Conservation (phyloP, 805 yeast genomes). For the Pichia californica region DNA sequence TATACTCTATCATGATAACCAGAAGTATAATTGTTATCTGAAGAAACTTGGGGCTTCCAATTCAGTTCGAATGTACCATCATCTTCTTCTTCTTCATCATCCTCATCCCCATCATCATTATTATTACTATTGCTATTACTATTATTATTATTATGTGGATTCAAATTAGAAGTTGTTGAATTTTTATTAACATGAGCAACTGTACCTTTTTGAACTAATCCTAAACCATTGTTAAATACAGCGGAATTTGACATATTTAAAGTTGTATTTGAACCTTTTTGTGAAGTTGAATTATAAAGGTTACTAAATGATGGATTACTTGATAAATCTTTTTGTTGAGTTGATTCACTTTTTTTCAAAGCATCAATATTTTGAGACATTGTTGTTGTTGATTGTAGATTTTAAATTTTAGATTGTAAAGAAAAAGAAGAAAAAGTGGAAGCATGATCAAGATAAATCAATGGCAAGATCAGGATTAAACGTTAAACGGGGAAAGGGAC, state of each 20-base stretch:
- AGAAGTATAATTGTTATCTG: conserved; percentile 7
- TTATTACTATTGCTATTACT: background rate
- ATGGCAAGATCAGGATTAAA: too few species aligned
- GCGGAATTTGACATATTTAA: conserved; percentile 4
- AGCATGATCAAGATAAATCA: too few species aligned
- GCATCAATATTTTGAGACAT: conserved; percentile 6
- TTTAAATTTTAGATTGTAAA: too few species aligned
- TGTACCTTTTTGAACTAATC: conserved; percentile 7
- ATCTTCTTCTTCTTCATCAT: conserved; percentile 2
- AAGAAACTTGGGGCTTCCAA: conserved; percentile 9
- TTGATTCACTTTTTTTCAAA: background rate
- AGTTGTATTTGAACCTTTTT: conserved; percentile 7
- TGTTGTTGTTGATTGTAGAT: background rate
- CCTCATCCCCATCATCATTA: background rate
- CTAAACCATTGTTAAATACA: conserved; percentile 5
- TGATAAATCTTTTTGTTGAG: background rate
- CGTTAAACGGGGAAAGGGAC: too few species aligned
- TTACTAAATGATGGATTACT: conserved; percentile 3
- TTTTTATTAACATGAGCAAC: conserved; percentile 1
- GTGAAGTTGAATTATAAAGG: conserved; percentile 8
- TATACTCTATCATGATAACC: background rate
- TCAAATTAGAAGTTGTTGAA: background rate
- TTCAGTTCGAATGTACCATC: conserved; percentile 8
- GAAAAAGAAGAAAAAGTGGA: too few species aligned
- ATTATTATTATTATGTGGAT: background rate